These are phyloP conservation scores for Dillenia suffruticosa DNA, from an alignment of 164 flowering plant genomes.

Conservation along the genomic window DNA sequence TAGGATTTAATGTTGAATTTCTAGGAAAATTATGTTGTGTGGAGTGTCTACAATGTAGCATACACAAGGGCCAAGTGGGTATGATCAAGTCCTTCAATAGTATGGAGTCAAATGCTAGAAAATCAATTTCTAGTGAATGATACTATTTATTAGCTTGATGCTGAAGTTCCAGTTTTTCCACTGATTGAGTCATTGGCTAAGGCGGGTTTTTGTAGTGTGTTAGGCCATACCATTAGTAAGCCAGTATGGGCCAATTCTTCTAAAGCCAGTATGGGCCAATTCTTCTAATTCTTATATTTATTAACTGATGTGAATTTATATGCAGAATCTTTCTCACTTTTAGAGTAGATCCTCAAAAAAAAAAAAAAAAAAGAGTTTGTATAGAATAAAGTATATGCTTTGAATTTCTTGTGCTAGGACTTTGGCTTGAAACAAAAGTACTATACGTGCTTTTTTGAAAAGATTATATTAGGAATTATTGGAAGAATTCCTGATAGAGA, in stretches of 20 bases:
- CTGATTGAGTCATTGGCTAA: slow-evolving; percentile 10
- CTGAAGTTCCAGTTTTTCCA: not conserved
- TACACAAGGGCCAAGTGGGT: too few species aligned
- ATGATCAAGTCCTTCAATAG: too few species aligned
- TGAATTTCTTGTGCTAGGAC: slow-evolving; percentile 2
- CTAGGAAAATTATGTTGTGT: too few species aligned
- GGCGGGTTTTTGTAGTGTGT: slow-evolving; percentile 5
- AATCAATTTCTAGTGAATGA: too few species aligned
- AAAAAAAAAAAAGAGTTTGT: not conserved
- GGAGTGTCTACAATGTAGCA: too few species aligned
- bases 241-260: not conserved
- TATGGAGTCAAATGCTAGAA: too few species aligned
- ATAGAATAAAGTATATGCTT: not conserved
- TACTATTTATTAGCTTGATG: too few species aligned
- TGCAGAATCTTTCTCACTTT: too few species aligned
- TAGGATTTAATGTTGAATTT: too few species aligned
- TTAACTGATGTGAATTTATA: not conserved
- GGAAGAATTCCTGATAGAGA: slow-evolving; percentile 1
- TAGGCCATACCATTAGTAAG: slow-evolving; percentile 10
- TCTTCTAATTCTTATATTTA: slow-evolving; percentile 3
- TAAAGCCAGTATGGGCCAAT: not conserved
- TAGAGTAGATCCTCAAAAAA: too few species aligned
- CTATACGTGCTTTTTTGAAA: slow-evolving; percentile 8
- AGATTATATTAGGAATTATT: slow-evolving; percentile 6
- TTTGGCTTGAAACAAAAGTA: slow-evolving; percentile 9